A percentile compares a stretch with the other conserved stretches of the same genome.
Conservation (phyloP, 306 rosid genomes). For the Fragaria ananassa region DNA sequence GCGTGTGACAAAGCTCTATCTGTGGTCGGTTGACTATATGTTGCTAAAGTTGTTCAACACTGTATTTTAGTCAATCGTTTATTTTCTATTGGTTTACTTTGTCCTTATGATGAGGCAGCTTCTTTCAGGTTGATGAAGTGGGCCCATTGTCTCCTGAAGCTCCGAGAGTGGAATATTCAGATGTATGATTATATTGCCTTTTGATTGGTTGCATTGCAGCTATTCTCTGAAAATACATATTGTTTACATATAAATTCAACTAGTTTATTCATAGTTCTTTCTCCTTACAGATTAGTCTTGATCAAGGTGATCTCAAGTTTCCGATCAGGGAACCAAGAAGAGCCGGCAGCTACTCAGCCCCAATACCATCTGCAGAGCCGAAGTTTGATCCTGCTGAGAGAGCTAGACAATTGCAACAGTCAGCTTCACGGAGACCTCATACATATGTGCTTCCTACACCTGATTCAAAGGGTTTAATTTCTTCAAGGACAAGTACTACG, state of each 20-base stretch:
- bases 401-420: slow-evolving; percentile 47
- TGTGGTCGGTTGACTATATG: neutral
- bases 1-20: slow-evolving; percentile 7
- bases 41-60: neutral
- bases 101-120: slow-evolving; percentile 12
- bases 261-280: slow-evolving; percentile 5
- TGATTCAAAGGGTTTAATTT: slow-evolving; percentile 48
- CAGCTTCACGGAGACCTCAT: slow-evolving; percentile 49
- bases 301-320: slow-evolving; percentile 53
- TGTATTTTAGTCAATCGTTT: neutral
- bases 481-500: slow-evolving; percentile 34
- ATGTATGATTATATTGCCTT: slow-evolving; percentile 39
- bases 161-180: slow-evolving; percentile 47
- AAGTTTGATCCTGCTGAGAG: slow-evolving; percentile 83
- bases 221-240: slow-evolving; percentile 11
- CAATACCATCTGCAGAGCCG: slow-evolving; percentile 60
- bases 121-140: slow-evolving; percentile 60
- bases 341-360: slow-evolving; percentile 78
- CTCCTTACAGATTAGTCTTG: slow-evolving; percentile 50
- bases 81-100: neutral
- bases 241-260: neutral
- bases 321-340: slow-evolving; percentile 50
- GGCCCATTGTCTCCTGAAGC: slow-evolving; percentile 36
- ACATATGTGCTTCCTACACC: slow-evolving; percentile 89
- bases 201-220: slow-evolving; percentile 20